These are phyloP conservation scores for Cordyceps tenuipes DNA, from an alignment of 2,329 filamentous ascomycete genomes.

Conservation along the genomic window DNA sequence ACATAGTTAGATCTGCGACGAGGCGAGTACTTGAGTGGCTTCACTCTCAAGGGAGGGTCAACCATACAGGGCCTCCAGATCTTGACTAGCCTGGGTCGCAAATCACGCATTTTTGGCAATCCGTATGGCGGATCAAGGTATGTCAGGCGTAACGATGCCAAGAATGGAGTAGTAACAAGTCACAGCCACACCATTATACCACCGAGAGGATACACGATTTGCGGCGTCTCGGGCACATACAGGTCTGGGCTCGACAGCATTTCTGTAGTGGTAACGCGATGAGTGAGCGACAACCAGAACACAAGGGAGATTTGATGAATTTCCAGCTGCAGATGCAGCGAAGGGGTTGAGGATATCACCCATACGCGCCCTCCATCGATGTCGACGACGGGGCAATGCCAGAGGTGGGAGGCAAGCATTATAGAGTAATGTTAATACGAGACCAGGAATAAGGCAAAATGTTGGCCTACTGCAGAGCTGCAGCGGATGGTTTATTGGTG, in stretches of 20 bases:
- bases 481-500: background rate
- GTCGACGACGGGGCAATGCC: background rate
- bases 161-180: background rate
- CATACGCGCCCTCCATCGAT: background rate
- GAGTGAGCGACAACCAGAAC: conserved; percentile 9
- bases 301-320: background rate
- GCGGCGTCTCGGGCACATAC: conserved; percentile 76
- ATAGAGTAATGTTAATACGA: conserved; percentile 1
- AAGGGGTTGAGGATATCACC: background rate
- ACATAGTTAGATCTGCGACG: conserved; percentile 60
- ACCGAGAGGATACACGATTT: conserved; percentile 80
- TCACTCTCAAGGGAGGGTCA: conserved; percentile 68
- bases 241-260: conserved; percentile 79
- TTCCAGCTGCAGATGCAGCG: background rate
- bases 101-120: conserved; percentile 80
- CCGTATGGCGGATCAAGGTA: conserved; percentile 72
- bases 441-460: background rate
- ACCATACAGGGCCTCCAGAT: conserved; percentile 89
- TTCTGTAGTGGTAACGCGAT: conserved; percentile 57
- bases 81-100: conserved; percentile 78
- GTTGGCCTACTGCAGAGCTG: background rate
- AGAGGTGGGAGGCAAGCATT: background rate
- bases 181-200: conserved; percentile 77
- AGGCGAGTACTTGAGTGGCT: conserved; percentile 82
- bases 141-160: conserved; percentile 29